phyloP scores from a whole-genome alignment of 495 filamentous ascomycete genomes.

The Aspergillus cristatus region DNA sequence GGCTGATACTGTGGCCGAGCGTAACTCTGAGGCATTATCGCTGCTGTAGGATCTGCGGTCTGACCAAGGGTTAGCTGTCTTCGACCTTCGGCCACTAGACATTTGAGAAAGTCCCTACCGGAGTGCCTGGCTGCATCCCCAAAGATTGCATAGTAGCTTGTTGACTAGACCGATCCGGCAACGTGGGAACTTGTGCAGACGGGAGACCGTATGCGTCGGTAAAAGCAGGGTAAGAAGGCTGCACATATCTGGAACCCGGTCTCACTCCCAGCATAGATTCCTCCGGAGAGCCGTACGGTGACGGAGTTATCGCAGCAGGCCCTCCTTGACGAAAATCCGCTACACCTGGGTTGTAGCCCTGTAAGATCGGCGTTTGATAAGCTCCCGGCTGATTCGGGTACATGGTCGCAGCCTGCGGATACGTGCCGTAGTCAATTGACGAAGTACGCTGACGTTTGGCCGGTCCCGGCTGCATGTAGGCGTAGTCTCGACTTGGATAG shows the following conservation, averaged over 20 bases:
- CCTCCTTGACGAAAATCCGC: constrained; percentile 32
- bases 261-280: constrained; percentile 9
- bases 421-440: constrained; percentile 35
- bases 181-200: constrained; percentile 26
- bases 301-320: constrained; percentile 2
- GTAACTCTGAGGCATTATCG: constrained; percentile 35
- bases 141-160: constrained; percentile 34
- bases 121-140: constrained; percentile 34
- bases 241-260: constrained; percentile 8
- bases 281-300: constrained; percentile 5
- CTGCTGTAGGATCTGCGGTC: constrained; percentile 33
- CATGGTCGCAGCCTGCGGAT: constrained; percentile 29
- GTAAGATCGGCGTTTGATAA: constrained; percentile 32
- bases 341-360: constrained; percentile 27
- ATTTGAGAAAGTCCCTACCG: constrained; percentile 31
- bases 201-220: constrained; percentile 19
- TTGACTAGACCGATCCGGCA: constrained; percentile 30
- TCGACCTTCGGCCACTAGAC: too few relatives aligned
- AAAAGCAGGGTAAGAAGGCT: constrained; percentile 8
- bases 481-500: constrained; percentile 31
- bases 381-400: constrained; percentile 27
- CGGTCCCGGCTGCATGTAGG: constrained; percentile 27
- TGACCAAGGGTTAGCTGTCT: too few relatives aligned
- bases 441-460: constrained; percentile 37
- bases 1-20: constrained; percentile 22